Base-by-base conservation (phyloP, 2,329 filamentous ascomycete species). In the Hypomyces perniciosus region DNA sequence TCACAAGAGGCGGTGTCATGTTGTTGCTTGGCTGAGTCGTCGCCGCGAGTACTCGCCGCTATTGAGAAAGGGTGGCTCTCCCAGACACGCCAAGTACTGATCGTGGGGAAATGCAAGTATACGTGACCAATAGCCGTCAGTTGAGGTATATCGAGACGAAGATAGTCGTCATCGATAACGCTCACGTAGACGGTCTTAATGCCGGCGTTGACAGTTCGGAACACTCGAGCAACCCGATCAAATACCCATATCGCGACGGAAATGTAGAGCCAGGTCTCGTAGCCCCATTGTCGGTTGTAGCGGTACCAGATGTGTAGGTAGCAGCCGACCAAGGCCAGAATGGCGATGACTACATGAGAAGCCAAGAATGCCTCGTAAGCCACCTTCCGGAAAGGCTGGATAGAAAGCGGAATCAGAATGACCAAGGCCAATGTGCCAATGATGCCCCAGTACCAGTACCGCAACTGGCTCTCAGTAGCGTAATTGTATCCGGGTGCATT, bases 371-470 rank as follows among this genome's bases (percentile, higher is more conserved):
- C 33, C 57, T 76, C 73, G 56, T 73, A 76, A 4, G 59, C 57
- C 35, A 54, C 59, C 34, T 61, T 62, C 8, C 74, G 66, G 20
- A 76, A 41, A 1, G 64, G 65, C 12, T 73, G 57, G 0, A 67
- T 55, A 0, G 68, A 71, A 26, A 64, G 56, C 9, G 65, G 54
- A 1, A 70, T 46, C 2, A 73, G 51, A 2, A 68, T 51, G 2
- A 58, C 56, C 34, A 62, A 61, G 1, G 59, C 50, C 0, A 74
- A 47, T 0, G 72, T 75, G 2, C 61, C 72, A 4, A 73, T 64
- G 42, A 69, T 64, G 0, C 73, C 74, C 68, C 68, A 75, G 34
- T 64, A 61, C 73, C 73, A 77, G 48, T 72, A 77, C 1, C 62
- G 58, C 33, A 54, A 48, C 10, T 58, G 60, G 2, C 53, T 44